Conservation (phyloP, 1,284 basidiomycete genomes). For the Naganishia liquefaciens region DNA sequence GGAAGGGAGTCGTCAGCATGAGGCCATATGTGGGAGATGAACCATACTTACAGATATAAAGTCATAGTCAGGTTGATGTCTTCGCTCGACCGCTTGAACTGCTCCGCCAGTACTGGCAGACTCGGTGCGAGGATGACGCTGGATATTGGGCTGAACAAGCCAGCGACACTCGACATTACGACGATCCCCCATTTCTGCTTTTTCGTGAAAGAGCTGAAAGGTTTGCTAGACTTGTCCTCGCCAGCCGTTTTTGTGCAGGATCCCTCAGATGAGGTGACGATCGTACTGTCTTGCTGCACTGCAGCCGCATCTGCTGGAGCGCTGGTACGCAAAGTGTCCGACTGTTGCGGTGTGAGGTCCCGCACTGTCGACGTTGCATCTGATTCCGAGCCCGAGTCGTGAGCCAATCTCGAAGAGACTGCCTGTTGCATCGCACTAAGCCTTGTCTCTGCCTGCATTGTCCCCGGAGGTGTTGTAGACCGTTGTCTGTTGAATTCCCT, state of each 20-base stretch:
- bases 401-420: background rate
- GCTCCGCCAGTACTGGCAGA: constrained; percentile 44
- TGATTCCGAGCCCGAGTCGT: background rate
- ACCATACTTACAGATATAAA: constrained; percentile 43
- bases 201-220: constrained; percentile 41
- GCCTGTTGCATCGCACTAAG: background rate
- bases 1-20: background rate
- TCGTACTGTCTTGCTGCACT: background rate
- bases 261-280: background rate
- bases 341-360: constrained; percentile 10
- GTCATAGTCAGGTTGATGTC: constrained; percentile 52
- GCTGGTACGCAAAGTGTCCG: background rate
- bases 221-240: constrained; percentile 20
- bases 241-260: background rate
- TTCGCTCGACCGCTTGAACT: constrained; percentile 42
- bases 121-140: constrained; percentile 48
- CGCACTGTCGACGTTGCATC: constrained; percentile 15
- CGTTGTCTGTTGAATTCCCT: too few species aligned
- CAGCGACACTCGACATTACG: constrained; percentile 41
- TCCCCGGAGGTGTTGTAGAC: too few species aligned
- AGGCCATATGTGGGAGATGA: background rate
- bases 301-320: constrained; percentile 9
- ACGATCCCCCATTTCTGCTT: constrained; percentile 46
- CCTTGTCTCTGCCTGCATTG: too few species aligned
- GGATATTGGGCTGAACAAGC: constrained; percentile 46